Evolutionary conservation across 352 stramenopile genomes (phyloP), one percentile per base, ranked within the genome.

Genomic region (Blastocystis sp.): DNA sequence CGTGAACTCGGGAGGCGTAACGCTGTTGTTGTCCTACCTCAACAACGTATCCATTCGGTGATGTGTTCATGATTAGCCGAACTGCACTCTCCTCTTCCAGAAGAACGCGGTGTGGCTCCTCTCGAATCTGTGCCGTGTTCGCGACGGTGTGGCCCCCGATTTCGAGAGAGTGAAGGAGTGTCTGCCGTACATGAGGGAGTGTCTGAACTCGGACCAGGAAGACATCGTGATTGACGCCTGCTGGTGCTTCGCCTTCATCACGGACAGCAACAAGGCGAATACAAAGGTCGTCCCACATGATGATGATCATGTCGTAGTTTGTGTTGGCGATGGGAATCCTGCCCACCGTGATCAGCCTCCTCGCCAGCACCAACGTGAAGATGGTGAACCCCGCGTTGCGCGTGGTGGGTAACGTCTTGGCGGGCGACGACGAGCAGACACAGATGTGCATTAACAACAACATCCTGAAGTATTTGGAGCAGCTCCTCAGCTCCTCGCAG

Each of bases 161-260:
- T 99, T 99, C 92, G 93, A 96, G 33, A 93, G 97, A 37, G 96
- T 99, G 37, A 92, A 94, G 62, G 95, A 95, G 29, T 95, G 96
- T 13, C 92, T 99, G n/a, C 94, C 95, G 12, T 98, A 96, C 60
- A 93, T 99, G 39, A 94, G 95, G 0, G 95, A 98, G 90, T 93
- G 99, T 21, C 98, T 99, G 88, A 98, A 98, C 91, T 96, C 93
- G 37, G 93, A 97, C 35, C 96, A 99, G 91, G 96, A 98, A 88
- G 97, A 99, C 93, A 97, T 99, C 31, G 93, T 99, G 59, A 99
- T 97, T 24, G 97, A 99, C 91, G 97, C 97, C 13, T 99, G 97
- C 93, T 99, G 97, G 97, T 97, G 97, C 51, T 92, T 99, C 41
- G 98, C 94, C 62, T 99, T 99, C 92, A 92, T 99, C 10, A 98